Evolutionary conservation across 306 rosid genomes (phyloP).

Genomic region (Mimosa pudica): DNA sequence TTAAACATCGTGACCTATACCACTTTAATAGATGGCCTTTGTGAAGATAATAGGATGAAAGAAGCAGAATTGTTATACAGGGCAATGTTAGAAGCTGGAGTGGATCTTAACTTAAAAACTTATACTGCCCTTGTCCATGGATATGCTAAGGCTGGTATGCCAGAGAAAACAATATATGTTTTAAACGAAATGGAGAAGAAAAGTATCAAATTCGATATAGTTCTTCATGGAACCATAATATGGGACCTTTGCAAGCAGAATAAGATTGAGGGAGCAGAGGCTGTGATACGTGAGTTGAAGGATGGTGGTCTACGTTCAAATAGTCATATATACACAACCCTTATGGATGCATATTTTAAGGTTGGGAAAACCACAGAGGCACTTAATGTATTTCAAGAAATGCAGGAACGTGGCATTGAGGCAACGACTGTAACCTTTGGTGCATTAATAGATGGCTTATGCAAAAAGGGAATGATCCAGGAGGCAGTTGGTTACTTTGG

Average conservation of each 20-base stretch:
- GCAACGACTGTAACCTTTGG: constrained; percentile 73
- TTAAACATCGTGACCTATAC: constrained; percentile 71
- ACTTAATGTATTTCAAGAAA: constrained; percentile 61
- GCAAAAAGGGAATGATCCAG: constrained; percentile 72
- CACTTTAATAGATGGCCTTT: constrained; percentile 76
- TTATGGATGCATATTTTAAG: constrained; percentile 87
- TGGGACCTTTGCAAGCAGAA: constrained; percentile 77
- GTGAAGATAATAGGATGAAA: constrained; percentile 69
- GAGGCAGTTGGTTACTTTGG: constrained; percentile 70
- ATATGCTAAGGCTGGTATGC: constrained; percentile 64
- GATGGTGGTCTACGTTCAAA: constrained; percentile 60
- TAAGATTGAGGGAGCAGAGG: constrained; percentile 64
- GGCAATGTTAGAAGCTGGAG: constrained; percentile 62
- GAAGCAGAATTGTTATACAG: constrained; percentile 79
- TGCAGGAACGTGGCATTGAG: constrained; percentile 68
- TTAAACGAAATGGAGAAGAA: constrained; percentile 70
- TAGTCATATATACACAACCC: constrained; percentile 68
- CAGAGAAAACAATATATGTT: constrained; percentile 57
- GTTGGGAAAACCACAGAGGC: constrained; percentile 67
- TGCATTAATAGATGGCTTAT: constrained; percentile 84
- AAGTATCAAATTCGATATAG: constrained; percentile 61
- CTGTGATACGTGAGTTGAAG: constrained; percentile 60
- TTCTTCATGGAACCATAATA: constrained; percentile 74
- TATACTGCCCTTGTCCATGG: constrained; percentile 86
- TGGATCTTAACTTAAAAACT: constrained; percentile 57